Evolutionary conservation across 805 yeast genomes (phyloP).

Genomic region (Metschnikowia kunwiensis): DNA sequence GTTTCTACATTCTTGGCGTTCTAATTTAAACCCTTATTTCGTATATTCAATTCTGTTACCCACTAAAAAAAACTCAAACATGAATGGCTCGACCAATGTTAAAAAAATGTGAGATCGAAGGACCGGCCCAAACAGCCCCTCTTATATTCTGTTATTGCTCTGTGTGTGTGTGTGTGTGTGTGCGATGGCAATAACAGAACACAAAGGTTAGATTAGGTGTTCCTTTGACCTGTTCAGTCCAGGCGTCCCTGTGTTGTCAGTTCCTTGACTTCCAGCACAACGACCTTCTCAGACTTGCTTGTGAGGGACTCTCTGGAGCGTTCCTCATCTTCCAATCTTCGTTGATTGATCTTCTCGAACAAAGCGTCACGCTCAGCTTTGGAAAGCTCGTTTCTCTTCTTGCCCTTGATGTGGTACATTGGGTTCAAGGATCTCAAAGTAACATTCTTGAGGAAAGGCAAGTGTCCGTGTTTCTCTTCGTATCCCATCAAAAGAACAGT

Average conservation of each 20-base stretch:
- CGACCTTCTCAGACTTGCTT: conserved; percentile 5
- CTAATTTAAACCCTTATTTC: too few species aligned
- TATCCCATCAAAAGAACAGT: conserved; percentile 60
- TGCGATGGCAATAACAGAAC: background rate
- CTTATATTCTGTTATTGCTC: background rate
- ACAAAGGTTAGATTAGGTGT: background rate
- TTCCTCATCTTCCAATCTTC: conserved; percentile 16
- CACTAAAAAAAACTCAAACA: background rate
- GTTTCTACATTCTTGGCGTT: too few species aligned
- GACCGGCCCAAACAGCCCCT: too few species aligned
- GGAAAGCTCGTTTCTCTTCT: conserved; percentile 57
- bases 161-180: conserved; percentile 4
- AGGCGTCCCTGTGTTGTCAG: background rate
- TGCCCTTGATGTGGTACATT: conserved; percentile 66
- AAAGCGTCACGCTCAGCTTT: conserved; percentile 51
- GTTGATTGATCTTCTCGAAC: conserved; percentile 35
- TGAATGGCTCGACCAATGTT: background rate
- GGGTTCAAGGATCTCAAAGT: conserved; percentile 58
- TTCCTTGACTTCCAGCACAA: background rate
- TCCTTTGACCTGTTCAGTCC: background rate
- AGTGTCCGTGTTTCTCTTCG: conserved; percentile 81
- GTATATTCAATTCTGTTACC: too few species aligned
- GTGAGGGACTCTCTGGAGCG: conserved; percentile 10
- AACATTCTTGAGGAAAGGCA: conserved; percentile 54
- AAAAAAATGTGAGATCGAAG: too few species aligned